Evolutionary conservation across 805 yeast species (phyloP).

Genomic region (Barnettozyma californica): DNA sequence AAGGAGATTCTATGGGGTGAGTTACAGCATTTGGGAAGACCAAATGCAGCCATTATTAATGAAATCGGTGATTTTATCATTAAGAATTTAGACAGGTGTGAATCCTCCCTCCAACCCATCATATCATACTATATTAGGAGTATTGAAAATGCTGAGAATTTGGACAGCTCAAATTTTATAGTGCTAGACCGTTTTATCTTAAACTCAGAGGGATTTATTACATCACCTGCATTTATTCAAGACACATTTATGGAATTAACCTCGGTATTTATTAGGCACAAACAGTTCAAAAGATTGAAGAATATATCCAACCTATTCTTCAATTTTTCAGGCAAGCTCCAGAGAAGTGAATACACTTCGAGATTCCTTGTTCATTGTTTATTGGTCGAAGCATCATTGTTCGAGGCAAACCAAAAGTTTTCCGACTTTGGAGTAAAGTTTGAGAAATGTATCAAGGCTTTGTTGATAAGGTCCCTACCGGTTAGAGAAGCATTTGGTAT

Average conservation of each 20-base stretch:
- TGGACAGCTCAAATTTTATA: neutral
- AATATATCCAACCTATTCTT: conserved; percentile 43
- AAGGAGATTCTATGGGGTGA: conserved; percentile 14
- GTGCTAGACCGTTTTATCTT: conserved; percentile 12
- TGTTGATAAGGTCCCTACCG: conserved; percentile 10
- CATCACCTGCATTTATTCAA: conserved; percentile 9
- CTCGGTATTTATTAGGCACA: conserved; percentile 18
- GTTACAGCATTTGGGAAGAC: conserved; percentile 10
- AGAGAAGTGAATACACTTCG: neutral
- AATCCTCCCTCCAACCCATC: conserved; percentile 1
- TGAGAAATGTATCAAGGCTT: conserved; percentile 30
- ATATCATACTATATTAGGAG: conserved; percentile 6
- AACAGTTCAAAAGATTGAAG: conserved; percentile 35
- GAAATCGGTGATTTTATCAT: conserved; percentile 12
- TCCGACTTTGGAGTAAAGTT: conserved; percentile 26
- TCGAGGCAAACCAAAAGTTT: conserved; percentile 6
- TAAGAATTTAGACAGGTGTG: neutral
- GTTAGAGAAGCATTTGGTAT: conserved; percentile 1
- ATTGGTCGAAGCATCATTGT: conserved; percentile 26
- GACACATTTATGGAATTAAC: conserved; percentile 15
- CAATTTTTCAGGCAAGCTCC: conserved; percentile 29
- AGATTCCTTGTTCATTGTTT: conserved; percentile 7
- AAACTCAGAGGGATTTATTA: conserved; percentile 1
- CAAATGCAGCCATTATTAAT: conserved; percentile 13
- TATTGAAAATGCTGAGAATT: neutral